Evolutionary conservation across 345 rosid genomes (phyloP), one percentile per base, ranked within the genome.

Genomic region (Litchi chinensis): DNA sequence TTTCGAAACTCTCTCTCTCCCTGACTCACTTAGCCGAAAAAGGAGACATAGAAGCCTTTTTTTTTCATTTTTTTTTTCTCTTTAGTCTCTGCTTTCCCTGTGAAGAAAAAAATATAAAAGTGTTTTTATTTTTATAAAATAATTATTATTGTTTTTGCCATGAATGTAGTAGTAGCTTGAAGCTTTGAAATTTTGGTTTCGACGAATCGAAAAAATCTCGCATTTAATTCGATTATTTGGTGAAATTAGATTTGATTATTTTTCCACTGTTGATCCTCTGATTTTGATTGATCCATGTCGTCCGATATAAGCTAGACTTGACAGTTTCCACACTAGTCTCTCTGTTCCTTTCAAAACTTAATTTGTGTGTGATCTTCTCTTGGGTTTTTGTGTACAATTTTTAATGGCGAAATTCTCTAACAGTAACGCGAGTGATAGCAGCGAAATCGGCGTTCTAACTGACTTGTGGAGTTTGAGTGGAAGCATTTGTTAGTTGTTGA

Each of bases 261-360:
- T 22, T 60, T 60, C 22, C 65, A 21, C 12, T 19, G 19, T 60
- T 60, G 28, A 60, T 60, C 65, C 28, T 60, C 28, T 9, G 6
- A 10, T 60, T 60, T 60, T 10, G 5, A 10, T 16, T 6, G 41
- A 86, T 79, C 94, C 88, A 93, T 93, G 97, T 92, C 97, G 85
- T 92, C 95, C 78, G 98, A 93, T 83, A 92, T 93, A 63, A 92
- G 93, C 95, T 93, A 93, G 80, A 80, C 48, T 16, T 71, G 52
- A 46, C 52, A 7, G 52, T 46, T 46, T 46, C 37, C 13, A 26
- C 69, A 66, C 56, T 70, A 16, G 50, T 59, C 44, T 57, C 59
- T 65, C 43, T 54, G 68, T 69, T 71, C 48, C 68, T 18, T 41
- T 2, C 28, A 63, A 43, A 8, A 40, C 43, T 46, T 46, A 10